Base-by-base conservation (phyloP, 1,139 yeast genomes). In the Arxiozyma slooffiae region DNA sequence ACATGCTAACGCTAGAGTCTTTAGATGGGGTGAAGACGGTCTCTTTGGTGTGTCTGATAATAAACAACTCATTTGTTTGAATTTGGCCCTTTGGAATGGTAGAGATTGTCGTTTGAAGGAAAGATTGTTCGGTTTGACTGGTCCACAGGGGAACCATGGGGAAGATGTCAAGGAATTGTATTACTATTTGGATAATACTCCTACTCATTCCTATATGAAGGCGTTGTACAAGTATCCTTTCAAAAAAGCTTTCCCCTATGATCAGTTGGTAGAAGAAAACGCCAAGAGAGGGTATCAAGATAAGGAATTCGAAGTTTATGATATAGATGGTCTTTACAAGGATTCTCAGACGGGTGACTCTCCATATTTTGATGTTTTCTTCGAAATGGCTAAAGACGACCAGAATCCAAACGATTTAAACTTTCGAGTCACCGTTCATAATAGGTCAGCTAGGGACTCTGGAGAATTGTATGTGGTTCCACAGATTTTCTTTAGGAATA, bases 11-110 rank as follows among this genome's bases (percentile, higher is more conserved):
- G 79, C 94, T 26, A 75, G 97, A 62, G 81, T 87, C 18, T 90
- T 86, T 65, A 76, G 97, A 50, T 90, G 97, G 97, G 96, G 96
- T 47, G 97, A 90, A 68, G 97, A 90, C 66, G 97, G 97, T 4
- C 73, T 90, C 60, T 95, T 95, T 9, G 97, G 97, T 50, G 85
- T 88, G 21, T 79, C 87, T 53, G 97, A 90, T 66, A 81, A 87
- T 57, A 90, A 87, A 61, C 96, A 87, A 66, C 69, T 79, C 61
- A 72, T 87, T 50, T 85, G 95, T 66, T 69, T 87, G 57, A 78
- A 88, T 38, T 75, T 89, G 73, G 96, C 90, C 1, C 74, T 90
- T 55, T 90, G 97, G 97, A 90, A 90, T 70, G 96, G 85, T 54
- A 75, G 87, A 60, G 97, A 90, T 67, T 83, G 79, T 41, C 79